phyloP scores from a whole-genome alignment of 192 early-diverging fungal species.

The Geosiphon pyriformis region DNA sequence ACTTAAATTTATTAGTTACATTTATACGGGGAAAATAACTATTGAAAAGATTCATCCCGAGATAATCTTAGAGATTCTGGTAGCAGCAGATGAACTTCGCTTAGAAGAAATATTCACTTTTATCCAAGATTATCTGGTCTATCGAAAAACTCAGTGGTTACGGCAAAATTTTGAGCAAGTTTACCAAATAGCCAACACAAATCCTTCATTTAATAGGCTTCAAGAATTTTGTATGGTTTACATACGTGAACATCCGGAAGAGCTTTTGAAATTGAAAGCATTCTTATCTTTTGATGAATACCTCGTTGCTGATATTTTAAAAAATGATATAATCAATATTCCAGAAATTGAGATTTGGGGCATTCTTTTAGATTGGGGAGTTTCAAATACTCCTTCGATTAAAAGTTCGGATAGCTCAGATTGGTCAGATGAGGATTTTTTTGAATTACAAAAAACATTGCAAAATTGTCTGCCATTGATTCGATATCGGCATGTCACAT shows the following conservation, averaged over 20 bases:
- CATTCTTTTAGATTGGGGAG: neutral
- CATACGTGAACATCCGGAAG: neutral
- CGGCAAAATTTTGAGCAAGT: slow-evolving; percentile 10
- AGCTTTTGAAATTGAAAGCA: neutral
- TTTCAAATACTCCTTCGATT: neutral
- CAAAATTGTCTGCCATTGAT: no score
- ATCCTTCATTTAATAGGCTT: slow-evolving; percentile 10
- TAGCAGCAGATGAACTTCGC: slow-evolving; percentile 19
- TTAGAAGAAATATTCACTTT: neutral
- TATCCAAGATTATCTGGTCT: slow-evolving; percentile 12
- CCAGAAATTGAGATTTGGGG: neutral
- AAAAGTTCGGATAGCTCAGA: neutral
- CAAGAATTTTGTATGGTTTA: slow-evolving; percentile 8
- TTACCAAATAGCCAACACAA: neutral
- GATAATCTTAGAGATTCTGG: neutral
- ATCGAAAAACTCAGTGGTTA: slow-evolving; percentile 2
- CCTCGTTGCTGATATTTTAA: no score
- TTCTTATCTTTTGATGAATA: no score
- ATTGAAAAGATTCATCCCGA: neutral
- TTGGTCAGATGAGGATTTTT: no score
- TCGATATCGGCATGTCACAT: no score
- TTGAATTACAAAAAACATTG: no score
- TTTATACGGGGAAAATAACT: slow-evolving; percentile 10
- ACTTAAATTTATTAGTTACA: neutral
- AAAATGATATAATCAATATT: no score